Percentiles rank a stretch among this genome's conserved stretches.
phyloP scores from a whole-genome alignment of 2,329 filamentous ascomycete species.

The Fusarium globosum region DNA sequence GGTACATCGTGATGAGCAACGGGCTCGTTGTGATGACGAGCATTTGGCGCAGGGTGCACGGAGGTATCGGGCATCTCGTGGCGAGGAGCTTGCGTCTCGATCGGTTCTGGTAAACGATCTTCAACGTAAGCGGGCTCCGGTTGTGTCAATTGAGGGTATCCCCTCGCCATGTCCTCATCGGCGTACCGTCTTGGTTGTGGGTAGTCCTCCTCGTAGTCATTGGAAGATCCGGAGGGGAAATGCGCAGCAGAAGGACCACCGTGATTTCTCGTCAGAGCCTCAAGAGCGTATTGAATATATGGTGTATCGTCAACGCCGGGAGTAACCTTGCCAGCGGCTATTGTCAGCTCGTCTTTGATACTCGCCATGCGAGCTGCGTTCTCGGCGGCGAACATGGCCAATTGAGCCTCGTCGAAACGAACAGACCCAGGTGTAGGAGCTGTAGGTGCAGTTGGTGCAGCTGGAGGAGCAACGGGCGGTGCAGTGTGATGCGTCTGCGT shows the following conservation, averaged over 20 bases:
- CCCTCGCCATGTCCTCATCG: constrained; percentile 30
- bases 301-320: constrained; percentile 87
- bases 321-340: constrained; percentile 67
- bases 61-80: constrained; percentile 36
- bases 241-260: constrained; percentile 67
- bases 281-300: constrained; percentile 89
- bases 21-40: constrained; percentile 18
- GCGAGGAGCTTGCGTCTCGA: constrained; percentile 29
- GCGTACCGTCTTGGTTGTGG: constrained; percentile 34
- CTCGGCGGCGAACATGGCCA: constrained; percentile 53
- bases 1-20: constrained; percentile 32
- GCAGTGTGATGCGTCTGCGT: constrained; percentile 23
- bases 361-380: constrained; percentile 50
- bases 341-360: constrained; percentile 64
- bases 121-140: constrained; percentile 46
- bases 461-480: constrained; percentile 14
- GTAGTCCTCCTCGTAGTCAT: constrained; percentile 48
- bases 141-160: constrained; percentile 33
- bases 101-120: constrained; percentile 41
- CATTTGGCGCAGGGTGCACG: constrained; percentile 19
- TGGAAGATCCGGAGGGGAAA: constrained; percentile 57
- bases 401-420: constrained; percentile 54
- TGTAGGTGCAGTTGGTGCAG: constrained; percentile 10
- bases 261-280: constrained; percentile 82
- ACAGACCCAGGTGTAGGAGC: constrained; percentile 36